Base-by-base conservation (phyloP, 768 basidiomycete species). In the Dacryopinax spathularia region DNA sequence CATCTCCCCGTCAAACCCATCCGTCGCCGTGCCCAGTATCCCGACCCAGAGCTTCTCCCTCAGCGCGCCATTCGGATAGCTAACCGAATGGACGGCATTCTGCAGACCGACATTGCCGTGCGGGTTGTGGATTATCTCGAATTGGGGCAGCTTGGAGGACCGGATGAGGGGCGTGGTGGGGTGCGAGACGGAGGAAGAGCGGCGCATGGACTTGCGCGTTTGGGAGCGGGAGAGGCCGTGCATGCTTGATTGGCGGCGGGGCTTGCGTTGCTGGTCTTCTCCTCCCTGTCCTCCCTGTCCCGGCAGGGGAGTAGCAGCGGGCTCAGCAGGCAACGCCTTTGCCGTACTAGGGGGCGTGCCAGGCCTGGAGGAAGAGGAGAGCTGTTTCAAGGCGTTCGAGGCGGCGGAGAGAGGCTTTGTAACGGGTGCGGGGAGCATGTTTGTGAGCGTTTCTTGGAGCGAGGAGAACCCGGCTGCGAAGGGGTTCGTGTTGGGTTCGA, bases 91-190 rank as follows among this genome's bases (percentile, higher is more conserved):
- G 2, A 93, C 72, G 20, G 90, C 90, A 66, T 93, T 93, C 70
- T 87, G 86, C 60, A 92, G 77, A 10, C 90, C 90, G 16, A 88
- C 88, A 67, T 92, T 92, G 68, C 86, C 84, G 67, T 87, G 87
- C 0, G 83, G 78, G 69, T 89, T 91, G 25, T 13, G 48, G 13
- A 56, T 3, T 9, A 56, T 56, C 25, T 56, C 48, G 18, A 56
- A 56, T 13, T 3, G 9, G 9, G 22, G 48, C 5, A 29, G 9
- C 25, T 18, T 22, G 48, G 48, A 25, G 48, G 22, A 3, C 13
- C 48, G 48, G 15, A 56, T 29, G 48, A 56, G 48, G 25, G 48
- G 48, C 25, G 48, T 56, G 48, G 48, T 56, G 29, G 48, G 48
- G 29, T 56, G 48, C 6, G 48, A 56, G 10, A 20, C 48, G 48